Evolutionary conservation across 768 basidiomycete species (phyloP).

Genomic region (Lactifluus subvellereus): DNA sequence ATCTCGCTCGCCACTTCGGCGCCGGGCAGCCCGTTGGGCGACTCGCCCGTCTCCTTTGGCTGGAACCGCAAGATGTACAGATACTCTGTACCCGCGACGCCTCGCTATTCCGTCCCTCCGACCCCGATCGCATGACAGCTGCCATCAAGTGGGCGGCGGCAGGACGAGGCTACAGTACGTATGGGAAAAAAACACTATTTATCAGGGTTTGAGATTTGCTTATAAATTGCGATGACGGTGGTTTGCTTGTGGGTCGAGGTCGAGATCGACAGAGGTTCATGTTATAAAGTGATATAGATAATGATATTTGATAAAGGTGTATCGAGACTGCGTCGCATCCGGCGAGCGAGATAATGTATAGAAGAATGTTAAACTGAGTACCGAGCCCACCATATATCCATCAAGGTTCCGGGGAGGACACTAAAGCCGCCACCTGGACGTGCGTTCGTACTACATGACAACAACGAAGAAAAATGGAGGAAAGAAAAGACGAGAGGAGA

Average conservation of each 20-base stretch:
- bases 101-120: constrained; percentile 20
- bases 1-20: constrained; percentile 29
- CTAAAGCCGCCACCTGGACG: neutral
- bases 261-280: neutral
- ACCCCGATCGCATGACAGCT: constrained; percentile 16
- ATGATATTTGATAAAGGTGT: neutral
- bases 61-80: constrained; percentile 20
- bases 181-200: neutral
- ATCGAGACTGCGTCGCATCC: neutral
- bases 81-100: constrained; percentile 19
- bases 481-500: neutral
- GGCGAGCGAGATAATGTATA: neutral
- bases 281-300: constrained; percentile 1
- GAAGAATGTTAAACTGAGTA: no score
- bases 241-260: neutral
- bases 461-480: neutral
- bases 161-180: neutral
- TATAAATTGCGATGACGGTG: neutral
- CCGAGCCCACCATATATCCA: neutral
- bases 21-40: constrained; percentile 23
- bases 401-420: neutral
- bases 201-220: neutral
- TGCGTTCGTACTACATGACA: neutral
- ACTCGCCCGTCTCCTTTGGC: constrained; percentile 17
- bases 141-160: neutral